Conservation (phyloP, 192 early-diverging fungal genomes). For the Umbelopsis sp. region DNA sequence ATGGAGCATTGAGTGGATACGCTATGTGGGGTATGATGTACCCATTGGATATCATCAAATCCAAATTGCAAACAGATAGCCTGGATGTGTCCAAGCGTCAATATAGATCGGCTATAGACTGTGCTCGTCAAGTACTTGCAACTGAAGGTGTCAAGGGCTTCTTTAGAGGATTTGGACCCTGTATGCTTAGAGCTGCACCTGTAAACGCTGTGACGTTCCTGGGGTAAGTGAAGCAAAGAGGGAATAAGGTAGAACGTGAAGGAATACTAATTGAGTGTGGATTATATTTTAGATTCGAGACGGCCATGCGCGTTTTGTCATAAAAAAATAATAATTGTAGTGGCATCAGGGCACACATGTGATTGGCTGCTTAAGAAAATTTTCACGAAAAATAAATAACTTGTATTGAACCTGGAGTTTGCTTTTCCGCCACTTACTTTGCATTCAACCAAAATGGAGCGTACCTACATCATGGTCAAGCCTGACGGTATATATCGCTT, state of each 20-base stretch:
- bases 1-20: constrained; percentile 82
- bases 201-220: constrained; percentile 94
- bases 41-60: constrained; percentile 94
- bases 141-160: constrained; percentile 84
- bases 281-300: constrained; percentile 44
- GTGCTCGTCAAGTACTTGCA: constrained; percentile 74
- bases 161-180: constrained; percentile 81
- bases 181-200: constrained; percentile 91
- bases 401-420: background rate
- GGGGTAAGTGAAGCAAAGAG: constrained; percentile 46
- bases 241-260: background rate
- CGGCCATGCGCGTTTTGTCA: constrained; percentile 50
- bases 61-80: constrained; percentile 91
- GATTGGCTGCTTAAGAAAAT: constrained; percentile 12
- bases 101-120: constrained; percentile 79
- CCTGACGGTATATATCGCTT: constrained; percentile 36
- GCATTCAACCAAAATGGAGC: constrained; percentile 39
- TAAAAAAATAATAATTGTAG: constrained; percentile 1
- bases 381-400: constrained; percentile 5
- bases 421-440: background rate
- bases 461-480: constrained; percentile 65
- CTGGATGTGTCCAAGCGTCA: constrained; percentile 64
- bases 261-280: background rate
- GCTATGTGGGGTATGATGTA: constrained; percentile 81
- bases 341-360: background rate